Conservation (phyloP, 805 yeast genomes). For the Scheffersomyces coipomensis region DNA sequence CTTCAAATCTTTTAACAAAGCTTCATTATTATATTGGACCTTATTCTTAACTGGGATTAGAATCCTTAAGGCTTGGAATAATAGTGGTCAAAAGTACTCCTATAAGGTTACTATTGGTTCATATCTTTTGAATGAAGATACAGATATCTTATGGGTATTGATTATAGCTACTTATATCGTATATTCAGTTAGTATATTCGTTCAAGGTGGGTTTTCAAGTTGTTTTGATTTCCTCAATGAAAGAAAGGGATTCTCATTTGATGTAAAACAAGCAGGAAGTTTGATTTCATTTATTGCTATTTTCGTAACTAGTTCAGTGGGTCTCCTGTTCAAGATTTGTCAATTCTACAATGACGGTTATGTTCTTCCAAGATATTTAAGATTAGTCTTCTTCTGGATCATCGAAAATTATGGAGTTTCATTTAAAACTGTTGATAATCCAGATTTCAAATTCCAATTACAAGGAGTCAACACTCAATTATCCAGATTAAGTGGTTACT, state of each 20-base stretch:
- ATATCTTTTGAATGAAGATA: conserved; percentile 29
- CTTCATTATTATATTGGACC: conserved; percentile 4
- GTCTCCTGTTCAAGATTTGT: conserved; percentile 53
- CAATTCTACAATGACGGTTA: conserved; percentile 58
- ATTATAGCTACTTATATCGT: conserved; percentile 38
- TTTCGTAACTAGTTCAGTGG: conserved; percentile 44
- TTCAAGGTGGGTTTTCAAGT: conserved; percentile 24
- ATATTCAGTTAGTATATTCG: conserved; percentile 15
- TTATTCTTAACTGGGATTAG: conserved; percentile 43
- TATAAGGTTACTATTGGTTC: conserved; percentile 37
- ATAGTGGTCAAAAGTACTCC: conserved; percentile 81
- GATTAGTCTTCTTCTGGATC: conserved; percentile 23
- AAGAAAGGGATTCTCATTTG: background rate
- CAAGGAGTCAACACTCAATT: conserved; percentile 23
- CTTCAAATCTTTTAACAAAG: conserved; percentile 1
- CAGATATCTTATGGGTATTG: conserved; percentile 47
- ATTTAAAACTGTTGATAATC: background rate
- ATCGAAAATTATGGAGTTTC: conserved; percentile 13
- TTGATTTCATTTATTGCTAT: conserved; percentile 43
- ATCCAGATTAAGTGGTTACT: conserved; percentile 20
- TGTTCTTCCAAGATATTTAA: conserved; percentile 42
- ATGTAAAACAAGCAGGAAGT: conserved; percentile 19
- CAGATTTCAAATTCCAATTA: conserved; percentile 10
- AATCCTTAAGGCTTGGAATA: conserved; percentile 77
- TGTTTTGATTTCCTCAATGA: conserved; percentile 13